Evolutionary conservation across 2,329 filamentous ascomycete species (phyloP).

Genomic region (Dactylellina drechsleri): DNA sequence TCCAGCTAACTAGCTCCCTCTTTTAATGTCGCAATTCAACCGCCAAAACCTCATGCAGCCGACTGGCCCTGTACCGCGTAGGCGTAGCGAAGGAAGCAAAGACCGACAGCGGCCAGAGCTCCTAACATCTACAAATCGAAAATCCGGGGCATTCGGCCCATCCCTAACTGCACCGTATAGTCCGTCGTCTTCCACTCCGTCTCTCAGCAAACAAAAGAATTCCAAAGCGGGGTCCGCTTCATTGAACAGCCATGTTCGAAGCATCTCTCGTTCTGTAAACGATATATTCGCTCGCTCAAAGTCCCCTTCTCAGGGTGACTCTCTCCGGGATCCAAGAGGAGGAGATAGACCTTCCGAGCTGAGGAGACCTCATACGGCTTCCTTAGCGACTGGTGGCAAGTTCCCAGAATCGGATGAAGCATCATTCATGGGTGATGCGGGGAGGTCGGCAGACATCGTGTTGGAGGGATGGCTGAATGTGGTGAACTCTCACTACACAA

Average conservation of each 20-base stretch:
- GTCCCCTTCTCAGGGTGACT: conserved; percentile 58
- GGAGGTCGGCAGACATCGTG: conserved; percentile 54
- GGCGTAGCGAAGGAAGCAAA: conserved; percentile 55
- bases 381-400: conserved; percentile 34
- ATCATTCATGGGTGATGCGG: conserved; percentile 34
- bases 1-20: conserved; percentile 22
- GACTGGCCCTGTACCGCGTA: conserved; percentile 53
- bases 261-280: conserved; percentile 59
- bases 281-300: conserved; percentile 59
- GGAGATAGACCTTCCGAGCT: conserved; percentile 26
- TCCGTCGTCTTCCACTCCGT: conserved; percentile 34
- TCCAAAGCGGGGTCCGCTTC: conserved; percentile 52
- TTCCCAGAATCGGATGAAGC: conserved; percentile 48
- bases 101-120: conserved; percentile 54
- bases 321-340: conserved; percentile 39
- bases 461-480: conserved; percentile 59
- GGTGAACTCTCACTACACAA: conserved; percentile 58
- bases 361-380: conserved; percentile 42
- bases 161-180: conserved; percentile 34
- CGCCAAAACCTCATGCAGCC: conserved; percentile 54
- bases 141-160: conserved; percentile 52
- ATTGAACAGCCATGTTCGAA: conserved; percentile 59
- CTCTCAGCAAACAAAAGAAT: conserved; percentile 42
- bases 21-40: conserved; percentile 54
- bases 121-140: conserved; percentile 46